phyloP scores from a whole-genome alignment of 2,329 filamentous ascomycete genomes.

The Pyrenochaeta sp. region DNA sequence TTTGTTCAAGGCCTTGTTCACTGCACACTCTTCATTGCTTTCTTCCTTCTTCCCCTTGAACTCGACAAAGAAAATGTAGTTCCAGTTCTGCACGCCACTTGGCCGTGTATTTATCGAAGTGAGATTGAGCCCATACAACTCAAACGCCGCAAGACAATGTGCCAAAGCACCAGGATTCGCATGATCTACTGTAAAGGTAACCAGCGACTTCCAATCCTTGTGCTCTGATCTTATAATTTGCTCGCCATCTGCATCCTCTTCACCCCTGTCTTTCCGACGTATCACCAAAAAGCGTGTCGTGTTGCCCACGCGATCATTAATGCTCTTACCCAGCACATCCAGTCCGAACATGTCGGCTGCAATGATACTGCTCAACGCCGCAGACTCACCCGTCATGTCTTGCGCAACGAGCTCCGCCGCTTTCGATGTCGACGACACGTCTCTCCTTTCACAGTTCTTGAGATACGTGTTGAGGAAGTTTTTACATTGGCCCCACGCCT shows the following conservation, averaged over 20 bases:
- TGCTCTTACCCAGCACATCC: constrained; percentile 71
- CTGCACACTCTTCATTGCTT: constrained; percentile 61
- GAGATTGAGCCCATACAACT: constrained; percentile 74
- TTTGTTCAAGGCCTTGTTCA: constrained; percentile 67
- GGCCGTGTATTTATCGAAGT: constrained; percentile 91
- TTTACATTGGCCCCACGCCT: constrained; percentile 92
- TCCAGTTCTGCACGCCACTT: constrained; percentile 76
- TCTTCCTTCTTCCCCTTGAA: constrained; percentile 74
- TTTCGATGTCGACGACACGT: constrained; percentile 84
- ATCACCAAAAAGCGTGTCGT: constrained; percentile 81
- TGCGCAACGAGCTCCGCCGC: constrained; percentile 78
- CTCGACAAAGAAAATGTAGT: constrained; percentile 96
- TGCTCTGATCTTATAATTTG: too few species aligned
- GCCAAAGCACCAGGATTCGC: constrained; percentile 81
- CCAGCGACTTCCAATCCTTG: constrained; percentile 70
- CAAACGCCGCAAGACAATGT: constrained; percentile 80
- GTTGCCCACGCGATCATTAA: constrained; percentile 79
- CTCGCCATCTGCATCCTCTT: background rate
- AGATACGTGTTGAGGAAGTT: constrained; percentile 74
- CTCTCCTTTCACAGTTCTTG: constrained; percentile 77
- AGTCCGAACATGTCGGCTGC: constrained; percentile 74
- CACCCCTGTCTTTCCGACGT: constrained; percentile 32
- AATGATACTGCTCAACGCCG: constrained; percentile 79
- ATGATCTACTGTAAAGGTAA: constrained; percentile 84
- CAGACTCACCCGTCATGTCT: constrained; percentile 67